phyloP scores from a whole-genome alignment of 1,284 basidiomycete genomes.

The Ustilago nuda region DNA sequence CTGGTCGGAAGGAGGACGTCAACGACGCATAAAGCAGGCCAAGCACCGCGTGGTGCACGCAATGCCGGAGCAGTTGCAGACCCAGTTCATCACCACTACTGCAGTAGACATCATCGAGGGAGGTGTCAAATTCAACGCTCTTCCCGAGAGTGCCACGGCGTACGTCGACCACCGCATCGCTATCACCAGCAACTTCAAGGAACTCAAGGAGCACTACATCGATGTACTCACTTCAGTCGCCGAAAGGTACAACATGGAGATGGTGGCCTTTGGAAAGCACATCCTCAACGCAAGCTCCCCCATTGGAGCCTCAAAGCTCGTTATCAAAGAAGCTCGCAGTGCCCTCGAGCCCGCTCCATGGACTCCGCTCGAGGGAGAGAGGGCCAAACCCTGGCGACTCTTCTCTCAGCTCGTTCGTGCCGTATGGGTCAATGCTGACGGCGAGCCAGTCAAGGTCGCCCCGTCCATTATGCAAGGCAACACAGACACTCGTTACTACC shows the following conservation, averaged over 20 bases:
- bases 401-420: slow-evolving; percentile 74
- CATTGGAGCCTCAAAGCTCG: slow-evolving; percentile 26
- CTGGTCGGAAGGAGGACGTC: slow-evolving; percentile 38
- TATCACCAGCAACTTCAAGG: slow-evolving; percentile 72
- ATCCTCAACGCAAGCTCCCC: slow-evolving; percentile 16
- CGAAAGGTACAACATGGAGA: slow-evolving; percentile 70
- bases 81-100: slow-evolving; percentile 77
- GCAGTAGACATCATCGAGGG: slow-evolving; percentile 78
- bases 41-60: slow-evolving; percentile 27
- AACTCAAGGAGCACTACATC: slow-evolving; percentile 72
- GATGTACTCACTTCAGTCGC: slow-evolving; percentile 72
- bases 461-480: slow-evolving; percentile 74
- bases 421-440: slow-evolving; percentile 69
- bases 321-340: slow-evolving; percentile 72
- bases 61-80: slow-evolving; percentile 62
- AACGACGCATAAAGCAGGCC: slow-evolving; percentile 30
- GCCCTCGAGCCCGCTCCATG: slow-evolving; percentile 74
- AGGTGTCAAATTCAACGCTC: slow-evolving; percentile 77
- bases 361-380: slow-evolving; percentile 71
- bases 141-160: slow-evolving; percentile 75
- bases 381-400: slow-evolving; percentile 72
- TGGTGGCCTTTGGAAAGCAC: slow-evolving; percentile 69
- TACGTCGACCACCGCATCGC: slow-evolving; percentile 76
- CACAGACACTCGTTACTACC: slow-evolving; percentile 71
- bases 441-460: slow-evolving; percentile 71